Evolutionary conservation across 164 flowering plant species (phyloP).

Genomic region (Buxus sempervirens): DNA sequence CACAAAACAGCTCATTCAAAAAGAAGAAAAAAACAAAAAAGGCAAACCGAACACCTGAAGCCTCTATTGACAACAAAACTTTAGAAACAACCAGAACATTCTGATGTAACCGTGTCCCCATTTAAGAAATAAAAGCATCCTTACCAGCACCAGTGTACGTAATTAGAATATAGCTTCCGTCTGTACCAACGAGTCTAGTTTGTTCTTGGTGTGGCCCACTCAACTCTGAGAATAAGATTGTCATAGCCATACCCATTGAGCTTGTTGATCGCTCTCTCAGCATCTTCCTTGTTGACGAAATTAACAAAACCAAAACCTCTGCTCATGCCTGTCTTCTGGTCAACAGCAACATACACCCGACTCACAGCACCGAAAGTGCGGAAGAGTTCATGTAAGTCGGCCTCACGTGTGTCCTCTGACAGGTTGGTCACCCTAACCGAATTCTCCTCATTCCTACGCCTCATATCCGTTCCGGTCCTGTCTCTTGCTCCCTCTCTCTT

Average conservation of each 20-base stretch:
- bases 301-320: slow-evolving; percentile 55
- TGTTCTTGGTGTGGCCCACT: slow-evolving; percentile 60
- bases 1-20: no score
- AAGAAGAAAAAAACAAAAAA: no score
- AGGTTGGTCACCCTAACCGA: slow-evolving; percentile 54
- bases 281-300: slow-evolving; percentile 57
- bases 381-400: slow-evolving; percentile 59
- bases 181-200: no score
- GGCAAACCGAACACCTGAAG: no score
- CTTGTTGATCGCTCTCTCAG: slow-evolving; percentile 55
- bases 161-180: no score
- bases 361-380: slow-evolving; percentile 46
- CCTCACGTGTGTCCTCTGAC: slow-evolving; percentile 56
- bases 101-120: no score
- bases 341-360: slow-evolving; percentile 48
- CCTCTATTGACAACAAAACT: no score
- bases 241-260: slow-evolving; percentile 81
- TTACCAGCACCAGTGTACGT: no score
- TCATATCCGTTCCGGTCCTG: slow-evolving; percentile 39
- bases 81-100: no score
- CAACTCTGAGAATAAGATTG: slow-evolving; percentile 68
- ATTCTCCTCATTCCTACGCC: slow-evolving; percentile 55
- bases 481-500: slow-evolving; percentile 36
- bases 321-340: slow-evolving; percentile 50
- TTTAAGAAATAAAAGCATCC: no score